Conservation (phyloP, 1,139 yeast genomes). For the Yamadazyma mexicana region DNA sequence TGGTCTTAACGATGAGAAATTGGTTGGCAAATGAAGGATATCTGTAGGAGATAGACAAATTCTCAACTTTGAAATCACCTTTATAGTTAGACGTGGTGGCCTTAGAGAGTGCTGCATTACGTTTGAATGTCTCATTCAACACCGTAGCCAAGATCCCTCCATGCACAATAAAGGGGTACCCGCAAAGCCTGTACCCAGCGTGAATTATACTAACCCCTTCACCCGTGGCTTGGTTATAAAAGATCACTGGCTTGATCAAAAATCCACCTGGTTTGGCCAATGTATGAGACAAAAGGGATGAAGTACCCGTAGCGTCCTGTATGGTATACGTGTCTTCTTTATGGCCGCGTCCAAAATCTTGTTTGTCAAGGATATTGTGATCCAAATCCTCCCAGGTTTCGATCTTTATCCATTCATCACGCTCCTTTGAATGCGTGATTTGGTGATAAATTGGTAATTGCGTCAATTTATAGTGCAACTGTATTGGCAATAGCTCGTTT, state of each 20-base stretch:
- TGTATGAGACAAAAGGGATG: conserved; percentile 30
- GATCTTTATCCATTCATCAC: conserved; percentile 42
- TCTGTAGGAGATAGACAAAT: conserved; percentile 57
- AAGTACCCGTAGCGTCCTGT: too few species aligned
- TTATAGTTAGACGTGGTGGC: conserved; percentile 32
- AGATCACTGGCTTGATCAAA: conserved; percentile 70
- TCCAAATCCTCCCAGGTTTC: conserved; percentile 65
- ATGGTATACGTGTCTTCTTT: not conserved
- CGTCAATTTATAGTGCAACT: conserved; percentile 49
- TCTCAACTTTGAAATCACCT: conserved; percentile 48
- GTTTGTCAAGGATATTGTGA: conserved; percentile 38
- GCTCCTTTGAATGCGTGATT: conserved; percentile 38
- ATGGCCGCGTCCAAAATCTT: conserved; percentile 23
- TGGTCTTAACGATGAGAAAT: conserved; percentile 66
- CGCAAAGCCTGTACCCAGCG: conserved; percentile 77
- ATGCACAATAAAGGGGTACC: conserved; percentile 85
- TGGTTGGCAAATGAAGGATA: conserved; percentile 81
- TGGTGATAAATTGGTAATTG: conserved; percentile 53
- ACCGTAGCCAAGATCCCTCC: conserved; percentile 89
- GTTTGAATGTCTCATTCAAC: conserved; percentile 70
- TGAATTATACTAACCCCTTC: conserved; percentile 72
- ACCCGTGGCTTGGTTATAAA: conserved; percentile 55
- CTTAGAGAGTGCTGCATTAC: conserved; percentile 50
- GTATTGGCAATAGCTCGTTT: conserved; percentile 22
- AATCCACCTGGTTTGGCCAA: conserved; percentile 71